Evolutionary conservation across 371 early-diverging fungal species (phyloP).

Genomic region (Mortierella sp.): DNA sequence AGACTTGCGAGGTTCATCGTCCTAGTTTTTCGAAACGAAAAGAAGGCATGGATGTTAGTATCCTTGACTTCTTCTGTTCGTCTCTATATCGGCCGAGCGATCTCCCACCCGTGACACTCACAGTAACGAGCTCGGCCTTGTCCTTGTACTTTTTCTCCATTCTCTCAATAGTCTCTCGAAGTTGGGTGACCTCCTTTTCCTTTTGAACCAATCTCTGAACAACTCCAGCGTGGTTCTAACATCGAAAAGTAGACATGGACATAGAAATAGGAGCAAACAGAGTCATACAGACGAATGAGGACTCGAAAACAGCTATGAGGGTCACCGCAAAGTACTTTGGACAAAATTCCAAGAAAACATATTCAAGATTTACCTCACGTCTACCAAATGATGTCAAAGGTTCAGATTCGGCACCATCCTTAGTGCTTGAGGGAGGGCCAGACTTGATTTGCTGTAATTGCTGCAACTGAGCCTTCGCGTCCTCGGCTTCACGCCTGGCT

Average conservation of each 20-base stretch:
- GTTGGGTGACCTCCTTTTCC: conserved; percentile 57
- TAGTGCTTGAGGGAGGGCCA: conserved; percentile 11
- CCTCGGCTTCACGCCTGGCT: conserved; percentile 34
- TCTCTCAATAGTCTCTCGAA: conserved; percentile 56
- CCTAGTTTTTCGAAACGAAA: conserved; percentile 16
- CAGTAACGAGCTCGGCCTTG: conserved; percentile 54
- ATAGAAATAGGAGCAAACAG: conserved; percentile 1
- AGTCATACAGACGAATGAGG: conserved; percentile 3
- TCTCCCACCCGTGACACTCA: conserved; percentile 26
- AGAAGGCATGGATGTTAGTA: not conserved
- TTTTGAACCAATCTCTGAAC: conserved; percentile 58
- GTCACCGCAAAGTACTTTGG: not conserved
- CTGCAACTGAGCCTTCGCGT: conserved; percentile 35
- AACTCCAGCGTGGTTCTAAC: conserved; percentile 57
- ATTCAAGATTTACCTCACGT: conserved; percentile 35
- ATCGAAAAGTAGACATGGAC: not conserved
- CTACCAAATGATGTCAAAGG: conserved; percentile 25
- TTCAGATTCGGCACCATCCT: conserved; percentile 38
- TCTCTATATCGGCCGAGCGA: not conserved
- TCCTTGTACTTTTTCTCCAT: conserved; percentile 57
- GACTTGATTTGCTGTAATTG: conserved; percentile 18
- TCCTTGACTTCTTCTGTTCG: too few relatives aligned
- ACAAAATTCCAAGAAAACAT: not conserved
- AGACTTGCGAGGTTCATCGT: conserved; percentile 52
- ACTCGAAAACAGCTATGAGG: not conserved